Evolutionary conservation across 2,329 filamentous ascomycete species (phyloP).

Genomic region (Pestalotiopsis fici): DNA sequence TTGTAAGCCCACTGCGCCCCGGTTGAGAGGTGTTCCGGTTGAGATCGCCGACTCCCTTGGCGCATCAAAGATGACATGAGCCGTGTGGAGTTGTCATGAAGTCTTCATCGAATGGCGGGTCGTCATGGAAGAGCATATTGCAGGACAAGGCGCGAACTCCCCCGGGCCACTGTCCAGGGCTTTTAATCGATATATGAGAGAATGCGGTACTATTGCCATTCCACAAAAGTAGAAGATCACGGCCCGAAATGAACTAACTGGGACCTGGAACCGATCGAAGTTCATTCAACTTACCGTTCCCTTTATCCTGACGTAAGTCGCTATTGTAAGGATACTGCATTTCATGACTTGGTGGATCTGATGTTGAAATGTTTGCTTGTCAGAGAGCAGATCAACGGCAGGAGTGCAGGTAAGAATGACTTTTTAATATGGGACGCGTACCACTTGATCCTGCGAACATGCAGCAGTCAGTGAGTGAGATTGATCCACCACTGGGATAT

Average conservation of each 20-base stretch:
- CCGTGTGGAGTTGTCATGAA: background rate
- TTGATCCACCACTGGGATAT: background rate
- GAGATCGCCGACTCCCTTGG: background rate
- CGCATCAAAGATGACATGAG: background rate
- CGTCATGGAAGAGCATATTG: background rate
- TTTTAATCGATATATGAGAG: background rate
- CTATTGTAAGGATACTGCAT: background rate
- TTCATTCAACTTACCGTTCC: background rate
- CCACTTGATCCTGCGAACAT: background rate
- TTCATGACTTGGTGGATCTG: background rate
- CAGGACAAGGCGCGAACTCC: no score
- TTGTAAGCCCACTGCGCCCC: background rate
- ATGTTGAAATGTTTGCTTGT: background rate
- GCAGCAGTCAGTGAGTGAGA: background rate
- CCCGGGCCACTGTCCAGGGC: no score
- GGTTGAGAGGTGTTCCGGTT: background rate
- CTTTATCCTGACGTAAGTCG: background rate
- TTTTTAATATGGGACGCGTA: background rate
- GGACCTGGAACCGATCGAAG: background rate
- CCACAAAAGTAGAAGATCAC: background rate
- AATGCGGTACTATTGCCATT: background rate
- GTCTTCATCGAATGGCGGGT: background rate
- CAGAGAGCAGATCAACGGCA: background rate
- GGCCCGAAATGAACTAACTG: background rate
- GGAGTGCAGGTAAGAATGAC: background rate